phyloP scores from a whole-genome alignment of 2,329 filamentous ascomycete species.

The Penicillium vulpinum region DNA sequence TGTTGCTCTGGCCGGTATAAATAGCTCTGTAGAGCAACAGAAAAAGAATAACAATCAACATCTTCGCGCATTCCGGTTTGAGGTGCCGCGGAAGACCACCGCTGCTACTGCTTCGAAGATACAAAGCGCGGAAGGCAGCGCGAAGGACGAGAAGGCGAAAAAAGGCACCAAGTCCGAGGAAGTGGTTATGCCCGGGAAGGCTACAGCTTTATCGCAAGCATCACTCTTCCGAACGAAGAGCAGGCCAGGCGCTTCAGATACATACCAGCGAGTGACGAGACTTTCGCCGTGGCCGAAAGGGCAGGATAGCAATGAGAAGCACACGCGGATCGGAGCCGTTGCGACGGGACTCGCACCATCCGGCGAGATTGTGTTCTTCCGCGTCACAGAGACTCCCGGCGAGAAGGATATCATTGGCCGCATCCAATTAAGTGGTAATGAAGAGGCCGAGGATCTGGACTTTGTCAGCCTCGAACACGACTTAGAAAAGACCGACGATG shows the following conservation, averaged over 20 bases:
- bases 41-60: conserved; percentile 79
- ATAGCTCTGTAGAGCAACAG: conserved; percentile 72
- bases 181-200: conserved; percentile 32
- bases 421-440: conserved; percentile 51
- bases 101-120: conserved; percentile 1
- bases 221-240: conserved; percentile 51
- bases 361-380: conserved; percentile 78
- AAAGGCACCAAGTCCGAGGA: conserved; percentile 8
- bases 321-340: conserved; percentile 70
- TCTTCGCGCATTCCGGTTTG: conserved; percentile 72
- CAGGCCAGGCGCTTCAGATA: conserved; percentile 45
- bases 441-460: conserved; percentile 54
- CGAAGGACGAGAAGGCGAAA: conserved; percentile 20
- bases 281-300: conserved; percentile 53
- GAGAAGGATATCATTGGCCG: conserved; percentile 55
- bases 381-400: conserved; percentile 59
- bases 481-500: conserved; percentile 13
- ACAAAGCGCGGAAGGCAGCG: conserved; percentile 17
- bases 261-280: conserved; percentile 60
- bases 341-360: conserved; percentile 75
- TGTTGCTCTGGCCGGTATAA: conserved; percentile 74
- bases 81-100: conserved; percentile 47
- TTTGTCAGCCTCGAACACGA: conserved; percentile 36
- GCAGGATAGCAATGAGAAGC: conserved; percentile 44
- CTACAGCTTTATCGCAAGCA: conserved; percentile 52